A percentile compares a stretch with the other conserved stretches of the same genome.
Conservation (phyloP, 1,284 basidiomycete species). For the Crepidotus sp. region DNA sequence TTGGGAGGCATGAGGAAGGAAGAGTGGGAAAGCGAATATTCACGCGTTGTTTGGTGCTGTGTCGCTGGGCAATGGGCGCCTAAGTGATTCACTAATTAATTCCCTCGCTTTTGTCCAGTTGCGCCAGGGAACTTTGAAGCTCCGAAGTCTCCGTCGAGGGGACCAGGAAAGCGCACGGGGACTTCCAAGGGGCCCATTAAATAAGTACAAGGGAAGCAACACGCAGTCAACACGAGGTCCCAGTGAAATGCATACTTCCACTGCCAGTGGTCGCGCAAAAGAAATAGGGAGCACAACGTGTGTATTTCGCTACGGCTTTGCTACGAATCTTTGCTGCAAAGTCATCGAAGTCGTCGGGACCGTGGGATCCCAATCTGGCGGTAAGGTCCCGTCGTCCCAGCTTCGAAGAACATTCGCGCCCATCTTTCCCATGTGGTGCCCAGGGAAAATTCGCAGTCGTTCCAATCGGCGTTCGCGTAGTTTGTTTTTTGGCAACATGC, state of each 20-base stretch:
- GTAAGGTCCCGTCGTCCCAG: slow-evolving; percentile 68
- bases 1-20: slow-evolving; percentile 14
- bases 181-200: too few species aligned
- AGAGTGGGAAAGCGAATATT: not conserved
- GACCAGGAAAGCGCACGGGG: too few species aligned
- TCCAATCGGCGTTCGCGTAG: slow-evolving; percentile 79
- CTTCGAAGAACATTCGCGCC: slow-evolving; percentile 61
- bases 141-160: too few species aligned
- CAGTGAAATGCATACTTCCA: too few species aligned
- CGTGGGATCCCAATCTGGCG: slow-evolving; percentile 39
- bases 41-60: not conserved
- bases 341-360: slow-evolving; percentile 30
- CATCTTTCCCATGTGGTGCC: slow-evolving; percentile 60
- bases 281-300: not conserved
- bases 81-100: too few species aligned
- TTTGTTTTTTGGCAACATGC: slow-evolving; percentile 96
- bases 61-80: too few species aligned
- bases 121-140: too few species aligned
- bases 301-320: not conserved
- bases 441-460: slow-evolving; percentile 79
- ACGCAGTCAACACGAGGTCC: too few species aligned
- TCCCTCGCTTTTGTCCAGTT: too few species aligned
- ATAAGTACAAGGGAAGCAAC: too few species aligned
- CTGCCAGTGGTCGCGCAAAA: not conserved
- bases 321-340: slow-evolving; percentile 22